Evolutionary conservation across 305 asterid genomes (phyloP), one percentile per base, ranked within the genome.

Genomic region (Vinca major): DNA sequence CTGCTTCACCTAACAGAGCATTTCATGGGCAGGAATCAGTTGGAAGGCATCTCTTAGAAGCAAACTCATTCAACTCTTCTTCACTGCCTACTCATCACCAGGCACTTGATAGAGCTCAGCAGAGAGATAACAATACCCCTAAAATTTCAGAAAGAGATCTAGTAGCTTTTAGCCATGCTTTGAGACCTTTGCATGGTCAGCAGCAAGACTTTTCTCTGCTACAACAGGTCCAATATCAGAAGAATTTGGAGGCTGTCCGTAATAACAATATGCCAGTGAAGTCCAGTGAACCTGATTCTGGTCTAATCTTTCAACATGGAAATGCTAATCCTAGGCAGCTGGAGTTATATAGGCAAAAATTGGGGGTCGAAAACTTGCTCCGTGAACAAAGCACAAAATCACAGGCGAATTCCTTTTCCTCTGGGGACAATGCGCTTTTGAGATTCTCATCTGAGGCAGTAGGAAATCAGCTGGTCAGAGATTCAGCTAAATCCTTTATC

Each of bases 241-340:
- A 63, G 65, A 76, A 79, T 51, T 71, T 71, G 73, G 86, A 77
- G 58, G 72, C 66, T 40, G 74, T 69, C 41, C 55, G 33, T 64
- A 66, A 73, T 68, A 54, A 73, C 65, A 81, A 67, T 50, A 75
- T 78, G 62, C 73, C 75, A 4, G 68, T 53, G 52, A 78, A 67
- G 57, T 66, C 53, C 70, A 72, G 44, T 17, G 33, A 49, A 48
- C 14, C 40, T 67, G 63, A 67, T 60, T 50, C 19, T 43, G 50
- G 64, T 43, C 62, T 67, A 48, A 62, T 47, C 65, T 66, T 70
- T 73, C 78, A 80, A 71, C 78, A 77, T 78, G 77, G 75, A 55
- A 78, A 67, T 75, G 80, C 77, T 73, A 60, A 77, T 68, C 75
- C 77, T 61, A 75, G 79, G 60, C 82, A 81, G 58, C 71, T 69